phyloP scores from a whole-genome alignment of 768 basidiomycete species.

The Kondoa subrosea region DNA sequence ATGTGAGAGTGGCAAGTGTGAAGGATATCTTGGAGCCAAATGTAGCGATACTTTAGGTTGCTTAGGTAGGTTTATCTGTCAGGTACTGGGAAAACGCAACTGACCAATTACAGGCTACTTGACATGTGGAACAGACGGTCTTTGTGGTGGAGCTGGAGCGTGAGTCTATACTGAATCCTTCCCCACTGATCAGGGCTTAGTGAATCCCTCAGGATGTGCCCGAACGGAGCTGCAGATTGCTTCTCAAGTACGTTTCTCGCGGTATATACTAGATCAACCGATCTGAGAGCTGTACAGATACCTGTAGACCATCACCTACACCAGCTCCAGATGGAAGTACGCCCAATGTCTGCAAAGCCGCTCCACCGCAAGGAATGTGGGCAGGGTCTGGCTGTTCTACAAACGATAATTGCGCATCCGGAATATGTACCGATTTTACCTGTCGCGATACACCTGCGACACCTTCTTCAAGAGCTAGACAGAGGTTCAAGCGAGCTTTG shows the following conservation, averaged over 20 bases:
- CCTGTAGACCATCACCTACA: conserved; percentile 11
- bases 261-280: neutral
- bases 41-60: conserved; percentile 19
- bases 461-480: neutral
- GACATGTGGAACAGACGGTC: conserved; percentile 23
- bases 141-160: conserved; percentile 22
- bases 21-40: conserved; percentile 18
- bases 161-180: neutral
- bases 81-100: neutral
- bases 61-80: conserved; percentile 19
- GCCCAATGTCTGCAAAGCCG: conserved; percentile 18
- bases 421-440: neutral
- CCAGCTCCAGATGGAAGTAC: conserved; percentile 13
- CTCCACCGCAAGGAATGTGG: neutral
- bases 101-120: conserved; percentile 19
- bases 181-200: neutral
- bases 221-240: conserved; percentile 22
- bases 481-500: conserved; percentile 1
- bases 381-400: conserved; percentile 19
- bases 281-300: neutral
- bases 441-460: neutral
- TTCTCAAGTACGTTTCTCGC: conserved; percentile 11
- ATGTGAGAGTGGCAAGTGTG: neutral
- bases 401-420: conserved; percentile 20
- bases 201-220: conserved; percentile 12